phyloP scores from a whole-genome alignment of 176 grass and related monocot genomes.

The Eleusine coracana region DNA sequence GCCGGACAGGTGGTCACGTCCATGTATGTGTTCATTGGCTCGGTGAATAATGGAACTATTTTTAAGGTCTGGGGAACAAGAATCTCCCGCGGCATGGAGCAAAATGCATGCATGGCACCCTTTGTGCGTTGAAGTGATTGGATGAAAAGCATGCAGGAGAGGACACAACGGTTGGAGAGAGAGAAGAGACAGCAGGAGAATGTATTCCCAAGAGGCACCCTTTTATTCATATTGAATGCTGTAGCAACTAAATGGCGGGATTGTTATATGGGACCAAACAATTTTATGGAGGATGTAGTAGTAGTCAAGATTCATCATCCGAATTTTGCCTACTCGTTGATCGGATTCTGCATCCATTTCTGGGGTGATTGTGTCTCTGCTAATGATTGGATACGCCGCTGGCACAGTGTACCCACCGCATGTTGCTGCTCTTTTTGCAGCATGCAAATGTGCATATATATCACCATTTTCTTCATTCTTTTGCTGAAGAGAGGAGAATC shows the following conservation, averaged over 20 bases:
- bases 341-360: slow-evolving; percentile 46
- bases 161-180: slow-evolving; percentile 30
- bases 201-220: slow-evolving; percentile 6
- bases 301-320: slow-evolving; percentile 30
- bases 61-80: slow-evolving; percentile 4
- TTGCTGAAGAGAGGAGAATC: too few species aligned
- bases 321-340: slow-evolving; percentile 10
- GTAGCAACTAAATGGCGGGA: not conserved
- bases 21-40: not conserved
- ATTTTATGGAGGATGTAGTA: slow-evolving; percentile 22
- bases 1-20: not conserved
- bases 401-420: not conserved
- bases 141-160: slow-evolving; percentile 38
- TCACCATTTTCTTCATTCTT: not conserved
- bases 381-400: slow-evolving; percentile 51
- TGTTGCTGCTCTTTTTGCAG: slow-evolving; percentile 26
- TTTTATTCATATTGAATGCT: slow-evolving; percentile 1
- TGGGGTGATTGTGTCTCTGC: slow-evolving; percentile 40
- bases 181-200: too few species aligned
- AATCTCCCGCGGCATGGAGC: slow-evolving; percentile 38
- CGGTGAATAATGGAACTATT: not conserved
- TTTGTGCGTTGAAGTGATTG: slow-evolving; percentile 52
- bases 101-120: slow-evolving; percentile 37
- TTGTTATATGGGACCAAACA: slow-evolving; percentile 33
- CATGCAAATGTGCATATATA: not conserved